Conservation (phyloP, 305 asterid genomes). For the Fraxinus ornus region DNA sequence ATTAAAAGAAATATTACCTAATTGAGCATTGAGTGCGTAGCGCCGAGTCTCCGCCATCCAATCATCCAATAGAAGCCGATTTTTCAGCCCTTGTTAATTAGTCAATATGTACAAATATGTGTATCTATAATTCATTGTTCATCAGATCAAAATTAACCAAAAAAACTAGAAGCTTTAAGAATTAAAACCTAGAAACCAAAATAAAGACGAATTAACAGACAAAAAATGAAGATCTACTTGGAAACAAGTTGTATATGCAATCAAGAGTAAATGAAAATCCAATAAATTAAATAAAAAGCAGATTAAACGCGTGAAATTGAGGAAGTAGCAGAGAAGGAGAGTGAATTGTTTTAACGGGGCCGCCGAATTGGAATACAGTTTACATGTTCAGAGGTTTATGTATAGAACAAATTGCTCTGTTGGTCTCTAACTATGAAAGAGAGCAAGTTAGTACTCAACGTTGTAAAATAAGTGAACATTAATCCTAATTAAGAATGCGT, state of each 20-base stretch:
- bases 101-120: not conserved
- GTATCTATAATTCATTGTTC: slow-evolving; percentile 13
- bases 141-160: slow-evolving; percentile 20
- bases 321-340: slow-evolving; percentile 2
- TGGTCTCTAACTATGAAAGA: not conserved
- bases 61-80: slow-evolving; percentile 22
- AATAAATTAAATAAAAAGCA: not conserved
- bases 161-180: not conserved
- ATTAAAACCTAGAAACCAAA: not conserved
- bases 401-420: not conserved
- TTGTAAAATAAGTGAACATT: not conserved
- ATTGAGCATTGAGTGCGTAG: slow-evolving; percentile 57
- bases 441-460: not conserved
- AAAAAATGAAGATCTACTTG: not conserved
- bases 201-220: not conserved
- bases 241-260: not conserved
- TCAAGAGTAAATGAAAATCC: not conserved
- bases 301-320: not conserved
- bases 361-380: not conserved
- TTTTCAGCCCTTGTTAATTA: slow-evolving; percentile 13
- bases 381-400: not conserved
- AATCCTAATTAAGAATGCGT: not conserved
- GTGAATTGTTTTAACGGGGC: not conserved
- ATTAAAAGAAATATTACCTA: slow-evolving; percentile 36
- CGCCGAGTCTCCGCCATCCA: slow-evolving; percentile 50